Evolutionary conservation across 371 early-diverging fungal genomes (phyloP), one percentile per base, ranked within the genome.

Genomic region (Umbelopsis sp.): DNA sequence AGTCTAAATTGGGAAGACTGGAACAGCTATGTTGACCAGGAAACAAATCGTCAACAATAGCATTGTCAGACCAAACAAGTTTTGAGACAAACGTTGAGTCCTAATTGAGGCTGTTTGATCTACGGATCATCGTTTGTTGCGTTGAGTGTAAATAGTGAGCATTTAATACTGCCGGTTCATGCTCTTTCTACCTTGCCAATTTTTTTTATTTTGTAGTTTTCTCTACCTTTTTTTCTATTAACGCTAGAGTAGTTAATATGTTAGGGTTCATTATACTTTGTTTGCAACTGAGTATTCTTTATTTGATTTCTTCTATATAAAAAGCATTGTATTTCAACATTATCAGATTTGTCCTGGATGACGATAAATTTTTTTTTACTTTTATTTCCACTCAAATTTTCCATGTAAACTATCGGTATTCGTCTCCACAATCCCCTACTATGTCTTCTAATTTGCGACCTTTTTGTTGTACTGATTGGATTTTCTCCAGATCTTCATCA

Each of bases 371-470:
- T 41, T 10, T 10, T 38, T 7, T 0, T 38, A 10, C 38, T 38
- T 38, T 38, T 22, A 22, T 22, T 22, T 22, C 22, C 29, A 29
- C 29, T 29, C 29, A 29, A 4, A 29, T 29, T 29, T 29, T 29
- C 4, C 29, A 29, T 0, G 29, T 29, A 29, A 45, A 10, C 18
- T 64, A 46, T 46, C 64, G 44, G 44, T 64, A 64, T 29, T 64
- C 64, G 12, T 64, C 45, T 18, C 64, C 64, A 64, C 64, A 64
- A 22, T 64, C 64, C 25, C 64, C 64, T 38, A 64, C 44, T 10
- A 64, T 45, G 22, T 64, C 64, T 38, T 45, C 24, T 29, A 64
- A n/a, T 7, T 64, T 38, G 12, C 38, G 35, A 16, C 64, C 64
- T 46, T 45, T 64, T 22, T 22, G 45, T n/a, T 64, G 64, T 4